phyloP scores from a whole-genome alignment of 2,329 filamentous ascomycete species.

The Sporothrix luriei region DNA sequence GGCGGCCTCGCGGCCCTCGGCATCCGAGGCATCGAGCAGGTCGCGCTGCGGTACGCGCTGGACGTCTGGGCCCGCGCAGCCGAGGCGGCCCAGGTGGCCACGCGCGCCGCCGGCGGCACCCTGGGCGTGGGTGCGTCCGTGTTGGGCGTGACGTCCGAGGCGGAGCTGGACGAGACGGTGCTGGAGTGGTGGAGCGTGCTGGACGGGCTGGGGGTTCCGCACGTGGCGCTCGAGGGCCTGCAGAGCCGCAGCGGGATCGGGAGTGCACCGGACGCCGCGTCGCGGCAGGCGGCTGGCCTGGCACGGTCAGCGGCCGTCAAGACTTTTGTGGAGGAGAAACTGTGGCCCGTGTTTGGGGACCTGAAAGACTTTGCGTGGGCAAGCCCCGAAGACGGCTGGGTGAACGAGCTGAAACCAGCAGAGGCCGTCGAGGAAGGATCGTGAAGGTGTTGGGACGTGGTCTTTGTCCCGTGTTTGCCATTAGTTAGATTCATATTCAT shows the following conservation, averaged over 20 bases:
- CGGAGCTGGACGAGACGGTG: slow-evolving; percentile 66
- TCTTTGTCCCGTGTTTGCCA: not conserved
- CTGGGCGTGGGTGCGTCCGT: slow-evolving; percentile 57
- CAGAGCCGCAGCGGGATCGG: not conserved
- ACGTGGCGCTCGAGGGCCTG: slow-evolving; percentile 25
- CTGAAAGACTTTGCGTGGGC: slow-evolving; percentile 64
- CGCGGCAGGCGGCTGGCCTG: slow-evolving; percentile 37
- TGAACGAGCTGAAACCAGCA: slow-evolving; percentile 31
- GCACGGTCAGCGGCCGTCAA: slow-evolving; percentile 41
- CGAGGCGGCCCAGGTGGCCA: slow-evolving; percentile 29
- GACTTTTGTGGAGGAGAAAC: slow-evolving; percentile 45
- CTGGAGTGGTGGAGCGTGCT: slow-evolving; percentile 60
- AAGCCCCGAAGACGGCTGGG: slow-evolving; percentile 36
- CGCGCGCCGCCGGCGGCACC: slow-evolving; percentile 36
- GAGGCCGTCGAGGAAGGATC: not conserved
- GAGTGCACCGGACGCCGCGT: slow-evolving; percentile 33
- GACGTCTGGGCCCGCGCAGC: slow-evolving; percentile 59
- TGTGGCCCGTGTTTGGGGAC: slow-evolving; percentile 61
- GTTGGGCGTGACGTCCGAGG: slow-evolving; percentile 65
- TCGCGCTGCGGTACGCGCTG: slow-evolving; percentile 81
- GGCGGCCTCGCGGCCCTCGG: slow-evolving; percentile 47
- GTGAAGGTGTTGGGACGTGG: not conserved
- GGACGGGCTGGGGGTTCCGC: slow-evolving; percentile 45
- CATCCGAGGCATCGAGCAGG: slow-evolving; percentile 66
- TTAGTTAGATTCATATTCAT: not conserved